A percentile compares a stretch with the other conserved stretches of the same genome.
Conservation (phyloP, 2,329 filamentous ascomycete genomes). For the Drechslerella dactyloides region DNA sequence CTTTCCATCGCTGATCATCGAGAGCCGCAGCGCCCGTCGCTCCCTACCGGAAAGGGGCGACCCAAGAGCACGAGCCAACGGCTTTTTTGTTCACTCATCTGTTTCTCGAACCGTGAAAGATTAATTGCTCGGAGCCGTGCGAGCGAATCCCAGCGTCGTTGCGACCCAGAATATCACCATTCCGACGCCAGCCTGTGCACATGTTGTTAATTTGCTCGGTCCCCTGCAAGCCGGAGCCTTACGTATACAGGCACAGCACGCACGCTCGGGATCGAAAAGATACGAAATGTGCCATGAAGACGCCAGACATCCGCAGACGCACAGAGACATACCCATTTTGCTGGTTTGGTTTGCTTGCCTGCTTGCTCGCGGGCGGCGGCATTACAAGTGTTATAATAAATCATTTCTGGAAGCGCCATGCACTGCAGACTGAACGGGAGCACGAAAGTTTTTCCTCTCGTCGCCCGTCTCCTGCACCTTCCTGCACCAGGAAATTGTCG, state of each 20-base stretch:
- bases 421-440: conserved; percentile 15
- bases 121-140: conserved; percentile 5
- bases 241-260: background rate
- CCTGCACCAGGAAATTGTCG: conserved; percentile 40
- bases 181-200: background rate
- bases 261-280: background rate
- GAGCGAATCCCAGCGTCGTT: conserved; percentile 1
- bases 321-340: no score
- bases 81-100: background rate
- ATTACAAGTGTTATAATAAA: conserved; percentile 15
- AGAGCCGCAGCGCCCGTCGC: background rate
- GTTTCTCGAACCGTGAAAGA: background rate
- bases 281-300: no score
- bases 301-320: no score
- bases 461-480: conserved; percentile 4
- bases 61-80: conserved; percentile 1
- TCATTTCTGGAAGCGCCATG: conserved; percentile 21
- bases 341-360: no score
- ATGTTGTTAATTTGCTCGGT: background rate
- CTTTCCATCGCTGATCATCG: background rate
- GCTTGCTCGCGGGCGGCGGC: no score
- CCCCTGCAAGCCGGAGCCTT: conserved; percentile 3
- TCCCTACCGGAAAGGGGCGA: background rate
- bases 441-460: conserved; percentile 11
- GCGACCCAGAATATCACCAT: background rate